Evolutionary conservation across 495 filamentous ascomycete species (phyloP), one percentile per base, ranked within the genome.

Genomic region (Aspergillus conjunctus): DNA sequence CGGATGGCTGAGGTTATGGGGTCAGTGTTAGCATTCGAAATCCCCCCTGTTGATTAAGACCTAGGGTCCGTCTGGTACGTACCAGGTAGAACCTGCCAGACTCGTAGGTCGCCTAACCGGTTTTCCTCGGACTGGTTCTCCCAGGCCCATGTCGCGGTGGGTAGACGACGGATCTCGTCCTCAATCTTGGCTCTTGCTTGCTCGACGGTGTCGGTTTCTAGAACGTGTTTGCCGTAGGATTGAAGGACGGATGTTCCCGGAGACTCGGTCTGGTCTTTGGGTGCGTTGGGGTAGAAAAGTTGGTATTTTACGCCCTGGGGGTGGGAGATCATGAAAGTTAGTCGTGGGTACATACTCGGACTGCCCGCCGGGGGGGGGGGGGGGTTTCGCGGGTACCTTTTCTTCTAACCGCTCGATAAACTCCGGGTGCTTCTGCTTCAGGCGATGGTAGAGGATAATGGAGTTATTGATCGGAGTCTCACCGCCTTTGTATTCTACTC

Each of bases 1-100:
- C 52, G 52, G 5, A 54, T 30, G 14, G 51, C 51, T 54, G 39
- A 4, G 18, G 12, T 20, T 18, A 17, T 46, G 15, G 9, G 15
- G 18, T 46, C 21, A 48, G 20, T 22, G 4, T 11, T 7, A 1
- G 17, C 20, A n/a, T n/a, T n/a, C n/a, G n/a, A n/a, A n/a, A n/a
- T n/a, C n/a, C n/a, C n/a, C n/a, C n/a, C n/a, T n/a, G n/a, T n/a
- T n/a, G n/a, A n/a, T n/a, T n/a, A n/a, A n/a, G n/a, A n/a, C n/a
- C n/a, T n/a, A n/a, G n/a, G n/a, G n/a, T n/a, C n/a, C n/a, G n/a
- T n/a, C n/a, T n/a, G n/a, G n/a, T n/a, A n/a, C 30, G n/a, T 41
- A 54, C 52, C 52, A 2, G 52, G 52, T 26, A 54, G 26, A 22
- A 54, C 33, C 33, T 54, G 52, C 52, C 52, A 54, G 20, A 54